Percentiles rank a stretch among this genome's conserved stretches.
Conservation (phyloP, 78 protist genomes). For the Dictyostelium intermedium region DNA sequence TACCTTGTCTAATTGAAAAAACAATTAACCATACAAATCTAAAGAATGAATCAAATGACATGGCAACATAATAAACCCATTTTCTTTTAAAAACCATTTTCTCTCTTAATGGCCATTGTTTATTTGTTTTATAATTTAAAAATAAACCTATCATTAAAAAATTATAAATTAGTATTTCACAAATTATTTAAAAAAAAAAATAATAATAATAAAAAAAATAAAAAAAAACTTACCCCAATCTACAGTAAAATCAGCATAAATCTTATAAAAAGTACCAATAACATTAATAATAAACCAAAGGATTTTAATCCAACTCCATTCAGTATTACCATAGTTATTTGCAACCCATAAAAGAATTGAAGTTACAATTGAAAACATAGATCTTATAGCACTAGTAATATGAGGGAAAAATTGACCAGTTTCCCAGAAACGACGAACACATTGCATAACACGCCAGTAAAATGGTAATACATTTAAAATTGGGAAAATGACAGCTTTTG, state of each 20-base stretch:
- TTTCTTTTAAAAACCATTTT: slow-evolving; percentile 46
- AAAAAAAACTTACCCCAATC: slow-evolving; percentile 45
- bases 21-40: slow-evolving; percentile 63
- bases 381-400: slow-evolving; percentile 68
- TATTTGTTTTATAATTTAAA: not conserved
- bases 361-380: slow-evolving; percentile 24
- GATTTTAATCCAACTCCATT: slow-evolving; percentile 21
- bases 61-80: slow-evolving; percentile 53
- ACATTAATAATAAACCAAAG: slow-evolving; percentile 32
- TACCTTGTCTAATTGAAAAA: slow-evolving; percentile 29
- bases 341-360: slow-evolving; percentile 23
- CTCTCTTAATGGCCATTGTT: slow-evolving; percentile 42
- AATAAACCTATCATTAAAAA: not conserved
- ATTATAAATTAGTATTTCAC: not conserved
- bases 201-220: no score
- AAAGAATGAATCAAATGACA: slow-evolving; percentile 17
- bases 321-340: not conserved
- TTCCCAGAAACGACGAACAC: slow-evolving; percentile 68
- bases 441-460: slow-evolving; percentile 62
- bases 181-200: no score
- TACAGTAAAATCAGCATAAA: slow-evolving; percentile 54
- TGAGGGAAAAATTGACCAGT: slow-evolving; percentile 57
- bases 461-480: slow-evolving; percentile 31
- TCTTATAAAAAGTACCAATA: slow-evolving; percentile 46
- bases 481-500: slow-evolving; percentile 14